Evolutionary conservation across 768 basidiomycete genomes (phyloP), one percentile per base, ranked within the genome.

Genomic region (Collybia sordida): DNA sequence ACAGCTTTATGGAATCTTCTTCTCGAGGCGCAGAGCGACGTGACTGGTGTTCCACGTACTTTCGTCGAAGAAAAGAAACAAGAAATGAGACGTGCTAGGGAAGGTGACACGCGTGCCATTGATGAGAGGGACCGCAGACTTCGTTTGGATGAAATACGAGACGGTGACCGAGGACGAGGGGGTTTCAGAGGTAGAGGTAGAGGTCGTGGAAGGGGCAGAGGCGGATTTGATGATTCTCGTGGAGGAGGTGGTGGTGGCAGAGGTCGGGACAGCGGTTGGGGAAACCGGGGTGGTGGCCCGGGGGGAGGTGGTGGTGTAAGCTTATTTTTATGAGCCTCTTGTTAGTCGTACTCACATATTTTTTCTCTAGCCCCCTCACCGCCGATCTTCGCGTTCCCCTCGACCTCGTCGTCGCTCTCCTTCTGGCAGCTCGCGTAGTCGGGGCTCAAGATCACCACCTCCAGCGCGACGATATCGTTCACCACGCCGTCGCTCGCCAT

Each of bases 11-110:
- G 97, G 97, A 83, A 77, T 21, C 76, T 98, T 4, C 75, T 99
- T n/a, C 73, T 98, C 3, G 94, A 96, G 57, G 97, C 97, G 3
- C 96, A 98, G 67, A 78, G 79, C 25, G 90, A 90, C 24, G 80
- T 88, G 1, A 88, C 90, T 8, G 94, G 94, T 52, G 90, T 99
- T 0, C 97, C 97, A 6, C 81, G 82, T 9, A 88, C 88, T 9
- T 90, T 96, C 61, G 81, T 97, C 2, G 93, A 97, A 58, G 85
- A 88, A 66, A 95, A 96, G 71, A 97, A 97, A 66, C 82, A 83
- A 59, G 93, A 96, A 64, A 85, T 96, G 80, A 77, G 89, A n/a
- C 77, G 75, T 49, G 83, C 81, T 18, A 73, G 79, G 41, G 81
- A 83, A 51, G 78, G 71, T 28, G 88, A 91, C 58, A 75, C 74